These are phyloP conservation scores for Cryptosporidium ubiquitum DNA, from an alignment of 169 alveolate genomes.

Conservation along the genomic window DNA sequence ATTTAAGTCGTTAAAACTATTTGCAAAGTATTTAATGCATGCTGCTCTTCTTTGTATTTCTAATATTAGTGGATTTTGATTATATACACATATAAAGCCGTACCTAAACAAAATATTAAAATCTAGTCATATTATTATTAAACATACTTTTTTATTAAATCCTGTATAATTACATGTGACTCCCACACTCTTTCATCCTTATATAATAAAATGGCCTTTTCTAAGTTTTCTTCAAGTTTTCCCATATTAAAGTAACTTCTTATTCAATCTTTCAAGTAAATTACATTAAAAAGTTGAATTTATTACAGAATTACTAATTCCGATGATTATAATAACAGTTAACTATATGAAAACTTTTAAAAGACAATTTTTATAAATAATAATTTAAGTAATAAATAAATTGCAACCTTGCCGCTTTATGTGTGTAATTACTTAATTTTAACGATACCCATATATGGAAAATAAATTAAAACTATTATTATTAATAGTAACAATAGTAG, in stretches of 20 bases:
- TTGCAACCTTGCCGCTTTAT: conserved; percentile 5
- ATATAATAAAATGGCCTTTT: conserved; percentile 5
- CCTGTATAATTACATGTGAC: conserved; percentile 30
- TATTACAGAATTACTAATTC: too few relatives aligned
- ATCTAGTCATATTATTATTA: not conserved
- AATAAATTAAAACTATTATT: not conserved
- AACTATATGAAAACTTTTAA: too few relatives aligned
- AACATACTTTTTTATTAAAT: conserved; percentile 57
- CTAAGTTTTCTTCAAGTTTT: not conserved
- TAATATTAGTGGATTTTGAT: not conserved
- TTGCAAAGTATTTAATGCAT: conserved; percentile 7
- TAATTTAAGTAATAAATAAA: not conserved
- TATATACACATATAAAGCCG: conserved; percentile 23
- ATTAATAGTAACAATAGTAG: too few relatives aligned
- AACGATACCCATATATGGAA: conserved; percentile 11
- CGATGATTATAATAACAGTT: too few relatives aligned
- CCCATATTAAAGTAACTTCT: not conserved
- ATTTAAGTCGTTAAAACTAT: conserved; percentile 3
- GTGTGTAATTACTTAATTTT: conserved; percentile 17
- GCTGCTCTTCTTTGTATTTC: conserved; percentile 74
- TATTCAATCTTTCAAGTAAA: too few relatives aligned
- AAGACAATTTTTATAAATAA: too few relatives aligned
- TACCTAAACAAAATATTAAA: conserved; percentile 21
- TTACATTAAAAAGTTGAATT: not conserved
- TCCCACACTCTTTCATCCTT: conserved; percentile 65